Evolutionary conservation across 177 flowering plant species (phyloP).

Genomic region (Telopea speciosissima): DNA sequence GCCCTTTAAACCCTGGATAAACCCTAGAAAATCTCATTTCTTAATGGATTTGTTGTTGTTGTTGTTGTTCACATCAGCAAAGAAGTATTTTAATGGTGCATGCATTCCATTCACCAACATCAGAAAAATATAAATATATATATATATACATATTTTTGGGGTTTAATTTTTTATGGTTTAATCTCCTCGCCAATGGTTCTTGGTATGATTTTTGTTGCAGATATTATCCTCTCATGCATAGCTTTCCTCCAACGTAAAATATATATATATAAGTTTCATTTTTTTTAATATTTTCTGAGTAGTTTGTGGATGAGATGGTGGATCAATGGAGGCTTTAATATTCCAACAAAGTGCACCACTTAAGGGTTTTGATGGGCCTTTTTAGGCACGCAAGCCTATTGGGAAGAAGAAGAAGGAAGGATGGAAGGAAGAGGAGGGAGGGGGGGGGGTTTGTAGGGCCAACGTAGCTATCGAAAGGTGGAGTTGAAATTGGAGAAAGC

Average conservation of each 20-base stretch:
- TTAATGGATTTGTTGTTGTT: neutral
- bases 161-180: slow-evolving; percentile 7
- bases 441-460: slow-evolving; percentile 14
- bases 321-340: slow-evolving; percentile 22
- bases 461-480: slow-evolving; percentile 7
- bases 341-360: slow-evolving; percentile 44
- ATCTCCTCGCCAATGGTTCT: slow-evolving; percentile 17
- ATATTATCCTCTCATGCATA: slow-evolving; percentile 41
- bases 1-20: neutral
- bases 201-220: slow-evolving; percentile 40
- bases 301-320: slow-evolving; percentile 19
- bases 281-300: slow-evolving; percentile 9
- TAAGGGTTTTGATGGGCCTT: slow-evolving; percentile 21
- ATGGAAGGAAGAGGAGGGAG: slow-evolving; percentile 13
- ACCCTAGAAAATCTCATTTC: neutral
- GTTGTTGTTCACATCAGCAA: neutral
- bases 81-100: slow-evolving; percentile 16
- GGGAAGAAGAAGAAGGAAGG: no score
- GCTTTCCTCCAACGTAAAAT: slow-evolving; percentile 50
- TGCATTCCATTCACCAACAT: slow-evolving; percentile 21
- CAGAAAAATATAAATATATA: neutral
- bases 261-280: neutral
- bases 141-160: neutral
- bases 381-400: slow-evolving; percentile 13
- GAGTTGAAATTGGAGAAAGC: slow-evolving; percentile 41